Conservation (phyloP, 2,329 filamentous ascomycete genomes). For the Fusarium chaquense region DNA sequence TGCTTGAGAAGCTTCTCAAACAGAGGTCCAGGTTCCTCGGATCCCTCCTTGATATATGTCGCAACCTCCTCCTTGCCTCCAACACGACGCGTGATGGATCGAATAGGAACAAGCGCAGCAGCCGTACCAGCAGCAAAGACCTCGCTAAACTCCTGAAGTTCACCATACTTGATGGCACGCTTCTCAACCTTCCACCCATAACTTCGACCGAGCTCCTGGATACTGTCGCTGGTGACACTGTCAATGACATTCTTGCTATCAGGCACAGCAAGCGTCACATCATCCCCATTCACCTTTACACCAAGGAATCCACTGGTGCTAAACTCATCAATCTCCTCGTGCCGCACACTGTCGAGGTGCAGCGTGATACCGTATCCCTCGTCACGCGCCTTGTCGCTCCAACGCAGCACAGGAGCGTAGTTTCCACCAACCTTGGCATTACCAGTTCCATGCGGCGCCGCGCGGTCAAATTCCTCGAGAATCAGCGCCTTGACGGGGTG, state of each 20-base stretch:
- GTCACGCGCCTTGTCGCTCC: constrained; percentile 82
- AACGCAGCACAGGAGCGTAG: constrained; percentile 90
- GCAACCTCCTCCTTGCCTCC: constrained; percentile 60
- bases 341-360: constrained; percentile 86
- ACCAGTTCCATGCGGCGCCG: constrained; percentile 91
- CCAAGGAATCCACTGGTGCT: constrained; percentile 95
- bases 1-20: constrained; percentile 79
- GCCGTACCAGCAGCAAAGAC: constrained; percentile 94
- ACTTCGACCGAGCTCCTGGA: constrained; percentile 78
- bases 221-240: constrained; percentile 84
- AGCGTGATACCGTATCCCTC: constrained; percentile 94
- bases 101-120: constrained; percentile 90
- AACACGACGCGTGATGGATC: constrained; percentile 81
- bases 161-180: constrained; percentile 73
- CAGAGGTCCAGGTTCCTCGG: constrained; percentile 78
- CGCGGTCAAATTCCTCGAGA: constrained; percentile 91
- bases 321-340: constrained; percentile 94
- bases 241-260: constrained; percentile 90
- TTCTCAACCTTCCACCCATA: constrained; percentile 89
- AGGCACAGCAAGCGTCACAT: constrained; percentile 83
- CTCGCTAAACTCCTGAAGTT: constrained; percentile 71
- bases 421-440: constrained; percentile 96
- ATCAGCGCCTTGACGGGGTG: constrained; percentile 89
- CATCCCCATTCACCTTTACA: constrained; percentile 69
- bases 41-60: constrained; percentile 65